Evolutionary conservation across 1,284 basidiomycete species (phyloP).

Genomic region (Leccinum insolens): DNA sequence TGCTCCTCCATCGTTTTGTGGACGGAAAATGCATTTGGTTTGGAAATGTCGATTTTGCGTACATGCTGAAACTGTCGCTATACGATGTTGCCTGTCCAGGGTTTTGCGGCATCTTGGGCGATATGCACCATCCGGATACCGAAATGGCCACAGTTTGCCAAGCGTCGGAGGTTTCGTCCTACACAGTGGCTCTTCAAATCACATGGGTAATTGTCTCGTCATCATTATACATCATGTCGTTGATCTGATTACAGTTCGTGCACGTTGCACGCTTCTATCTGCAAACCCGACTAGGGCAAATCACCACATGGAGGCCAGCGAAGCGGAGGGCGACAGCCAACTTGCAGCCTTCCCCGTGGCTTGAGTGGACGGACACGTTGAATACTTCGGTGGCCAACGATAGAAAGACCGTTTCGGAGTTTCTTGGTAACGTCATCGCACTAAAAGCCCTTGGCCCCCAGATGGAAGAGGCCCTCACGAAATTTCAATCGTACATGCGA

Average conservation of each 20-base stretch:
- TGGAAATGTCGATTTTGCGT: neutral
- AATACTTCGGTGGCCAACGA: neutral
- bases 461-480: neutral
- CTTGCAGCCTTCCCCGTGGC: neutral
- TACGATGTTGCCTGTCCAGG: conserved; percentile 1
- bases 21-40: neutral
- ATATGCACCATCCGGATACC: neutral
- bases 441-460: neutral
- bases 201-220: neutral
- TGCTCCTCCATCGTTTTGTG: neutral
- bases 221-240: neutral
- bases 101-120: neutral
- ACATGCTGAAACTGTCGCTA: neutral
- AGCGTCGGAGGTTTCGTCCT: neutral
- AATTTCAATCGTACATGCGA: neutral
- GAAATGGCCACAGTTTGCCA: neutral
- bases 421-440: neutral
- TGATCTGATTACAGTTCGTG: neutral
- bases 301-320: neutral
- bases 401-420: neutral
- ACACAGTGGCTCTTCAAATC: neutral
- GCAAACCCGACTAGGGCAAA: neutral
- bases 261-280: neutral
- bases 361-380: neutral
- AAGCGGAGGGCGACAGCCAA: neutral